Evolutionary conservation across 202 grass and related monocot genomes (phyloP).

Genomic region (Dendrocalamus latiflorus): DNA sequence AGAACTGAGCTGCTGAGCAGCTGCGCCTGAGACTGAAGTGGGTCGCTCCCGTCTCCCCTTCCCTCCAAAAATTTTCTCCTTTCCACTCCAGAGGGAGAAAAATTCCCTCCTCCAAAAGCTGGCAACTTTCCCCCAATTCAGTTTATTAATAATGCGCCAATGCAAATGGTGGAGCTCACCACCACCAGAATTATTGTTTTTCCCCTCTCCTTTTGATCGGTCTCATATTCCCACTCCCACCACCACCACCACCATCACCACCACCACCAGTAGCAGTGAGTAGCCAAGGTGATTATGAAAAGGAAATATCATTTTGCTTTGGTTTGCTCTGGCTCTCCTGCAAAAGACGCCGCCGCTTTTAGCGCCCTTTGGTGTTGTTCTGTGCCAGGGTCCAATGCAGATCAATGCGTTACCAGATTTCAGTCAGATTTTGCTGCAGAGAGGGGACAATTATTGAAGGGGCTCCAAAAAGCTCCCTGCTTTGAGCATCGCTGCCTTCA

Average conservation of each 20-base stretch:
- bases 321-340: background rate
- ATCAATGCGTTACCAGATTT: slow-evolving; percentile 22
- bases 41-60: background rate
- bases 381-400: slow-evolving; percentile 18
- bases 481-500: background rate
- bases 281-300: slow-evolving; percentile 4
- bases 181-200: slow-evolving; percentile 38
- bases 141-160: slow-evolving; percentile 28
- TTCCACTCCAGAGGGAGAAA: background rate
- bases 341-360: slow-evolving; percentile 37
- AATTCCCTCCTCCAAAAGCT: slow-evolving; percentile 31
- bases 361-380: background rate
- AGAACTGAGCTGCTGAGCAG: background rate
- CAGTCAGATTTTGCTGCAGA: slow-evolving; percentile 12
- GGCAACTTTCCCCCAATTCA: slow-evolving; percentile 33
- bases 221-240: slow-evolving; percentile 45
- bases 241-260: background rate
- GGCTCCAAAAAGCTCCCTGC: slow-evolving; percentile 8
- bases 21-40: background rate
- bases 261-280: background rate
- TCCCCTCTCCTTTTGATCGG: slow-evolving; percentile 20
- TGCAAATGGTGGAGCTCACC: slow-evolving; percentile 64
- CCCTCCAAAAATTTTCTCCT: background rate
- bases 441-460: slow-evolving; percentile 34
- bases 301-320: slow-evolving; percentile 20